phyloP scores from a whole-genome alignment of 495 filamentous ascomycete species.

The Hypoxylon fragiforme region DNA sequence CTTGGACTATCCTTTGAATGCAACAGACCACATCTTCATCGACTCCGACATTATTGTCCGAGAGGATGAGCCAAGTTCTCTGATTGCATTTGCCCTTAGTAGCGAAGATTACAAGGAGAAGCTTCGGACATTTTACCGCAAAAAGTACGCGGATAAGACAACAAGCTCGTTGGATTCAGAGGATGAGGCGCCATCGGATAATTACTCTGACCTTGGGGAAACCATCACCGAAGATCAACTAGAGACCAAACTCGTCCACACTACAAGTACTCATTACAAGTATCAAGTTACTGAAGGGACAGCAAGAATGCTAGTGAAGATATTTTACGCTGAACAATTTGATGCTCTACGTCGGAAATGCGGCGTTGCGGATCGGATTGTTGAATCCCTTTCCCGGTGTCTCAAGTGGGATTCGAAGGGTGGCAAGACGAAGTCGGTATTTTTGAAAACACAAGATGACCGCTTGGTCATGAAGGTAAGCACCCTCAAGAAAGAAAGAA shows the following conservation, averaged over 20 bases:
- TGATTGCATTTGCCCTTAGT: slow-evolving; percentile 89
- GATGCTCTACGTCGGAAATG: slow-evolving; percentile 92
- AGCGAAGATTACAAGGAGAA: slow-evolving; percentile 84
- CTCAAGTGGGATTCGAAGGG: slow-evolving; percentile 98
- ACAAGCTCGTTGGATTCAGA: slow-evolving; percentile 38
- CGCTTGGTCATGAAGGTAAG: slow-evolving; percentile 79
- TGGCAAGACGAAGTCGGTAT: slow-evolving; percentile 97
- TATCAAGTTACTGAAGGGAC: slow-evolving; percentile 91
- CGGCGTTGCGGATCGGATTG: slow-evolving; percentile 87
- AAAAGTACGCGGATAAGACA: slow-evolving; percentile 40
- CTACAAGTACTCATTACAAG: slow-evolving; percentile 87
- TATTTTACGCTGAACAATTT: slow-evolving; percentile 97
- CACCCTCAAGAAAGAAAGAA: too few species aligned
- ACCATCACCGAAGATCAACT: slow-evolving; percentile 58
- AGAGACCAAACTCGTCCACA: slow-evolving; percentile 74
- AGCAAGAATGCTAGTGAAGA: slow-evolving; percentile 94
- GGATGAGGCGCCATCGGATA: slow-evolving; percentile 28
- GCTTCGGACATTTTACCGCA: slow-evolving; percentile 56
- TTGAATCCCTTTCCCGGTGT: slow-evolving; percentile 92
- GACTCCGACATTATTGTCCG: slow-evolving; percentile 98
- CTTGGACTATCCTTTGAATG: slow-evolving; percentile 87
- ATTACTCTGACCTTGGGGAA: slow-evolving; percentile 34
- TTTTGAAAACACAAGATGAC: slow-evolving; percentile 94
- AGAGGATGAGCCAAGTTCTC: slow-evolving; percentile 94
- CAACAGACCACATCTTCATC: slow-evolving; percentile 90